Evolutionary conservation across 2,329 filamentous ascomycete genomes (phyloP), one percentile per base, ranked within the genome.

Genomic region (Blastomyces parvus): DNA sequence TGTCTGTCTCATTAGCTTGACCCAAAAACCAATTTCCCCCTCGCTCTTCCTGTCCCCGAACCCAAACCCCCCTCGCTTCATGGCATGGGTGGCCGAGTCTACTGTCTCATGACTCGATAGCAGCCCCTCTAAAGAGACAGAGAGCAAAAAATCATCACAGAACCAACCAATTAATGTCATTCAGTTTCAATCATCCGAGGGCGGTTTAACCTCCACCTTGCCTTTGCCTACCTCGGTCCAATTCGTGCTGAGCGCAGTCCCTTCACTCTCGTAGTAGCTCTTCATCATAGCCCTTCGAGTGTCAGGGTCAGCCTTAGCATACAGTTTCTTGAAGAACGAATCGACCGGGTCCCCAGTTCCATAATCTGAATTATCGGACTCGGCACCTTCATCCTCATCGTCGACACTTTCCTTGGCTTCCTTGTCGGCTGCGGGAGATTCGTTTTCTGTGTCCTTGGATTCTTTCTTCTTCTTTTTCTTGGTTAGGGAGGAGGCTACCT

Each of bases 251-350:
- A 99, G 79, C 2, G 89, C 84, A 0, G 94, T 99, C 4, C 94
- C 94, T 69, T 95, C 94, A 75, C 92, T 97, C 81, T 99, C 93
- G 17, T 86, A 82, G 71, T 90, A 97, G 72, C 90, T 96, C 84
- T 99, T 99, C 86, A 95, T 90, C 94, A 99, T 99, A 9, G 94
- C 94, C 1, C 91, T 86, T 72, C 86, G 86, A 64, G 90, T 90
- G 69, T 99, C 93, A 0, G 87, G 85, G 59, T 88, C 86, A 0
- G 90, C 86, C 44, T 80, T 81, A 66, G 88, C 86, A 78, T 93
- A 97, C 1, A 99, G 80, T 71, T 88, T 87, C 81, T 95, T 94
- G 81, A 99, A 99, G 78, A 97, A 97, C 13, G 76, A 73, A 69
- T 95, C 88, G 9, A 91, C 86, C 36, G 88, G 84, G 64, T 88